Base-by-base conservation (phyloP, 2,329 filamentous ascomycete genomes). In the Intubia oerlemansii region DNA sequence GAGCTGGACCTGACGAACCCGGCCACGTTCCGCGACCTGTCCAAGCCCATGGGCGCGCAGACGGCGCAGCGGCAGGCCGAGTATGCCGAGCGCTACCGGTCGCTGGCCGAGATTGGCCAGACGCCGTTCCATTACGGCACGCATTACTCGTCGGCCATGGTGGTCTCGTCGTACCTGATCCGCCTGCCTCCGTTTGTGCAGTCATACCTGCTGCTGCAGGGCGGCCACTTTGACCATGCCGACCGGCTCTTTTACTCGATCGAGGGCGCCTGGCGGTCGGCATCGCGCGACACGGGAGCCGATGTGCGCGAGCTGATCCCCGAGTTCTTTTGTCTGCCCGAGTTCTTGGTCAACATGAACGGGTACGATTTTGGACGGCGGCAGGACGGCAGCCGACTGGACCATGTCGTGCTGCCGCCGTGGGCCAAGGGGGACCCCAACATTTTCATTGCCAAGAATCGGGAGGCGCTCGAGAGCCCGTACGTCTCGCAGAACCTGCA, bases 91-190 rank as follows among this genome's bases (percentile, higher is more conserved):
- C 69, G 82, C 17, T 95, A 92, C 47, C 70, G 73, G 39, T 78
- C 80, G 11, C 74, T 98, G 46, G 74, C 74, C 1, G 88, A 95
- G 45, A 91, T 98, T 59, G 80, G 75, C 7, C 84, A 92, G 25
- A 74, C 78, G 1, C 78, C 88, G 0, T 98, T 93, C 46, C 88
- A 98, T 46, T 98, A 95, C 40, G 88, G 88, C 12, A 98, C 90
- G 0, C 90, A 98, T 47, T 98, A 98, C 48, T 95, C 88, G 2
- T 95, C 88, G 3, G 88, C 88, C 7, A 98, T 95, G 88, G 93
- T 92, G 34, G 88, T 98, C 6, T 82, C 82, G 10, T 93, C 84
- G 0, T 98, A 93, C 43, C 62, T 98, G 23, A 93, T 98, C 42
- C 75, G 88, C 12, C 60, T 98, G 11, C 85, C 92, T 28, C 88